phyloP scores from a whole-genome alignment of 2,329 filamentous ascomycete genomes.

The Calonectria pseudoturangicola region DNA sequence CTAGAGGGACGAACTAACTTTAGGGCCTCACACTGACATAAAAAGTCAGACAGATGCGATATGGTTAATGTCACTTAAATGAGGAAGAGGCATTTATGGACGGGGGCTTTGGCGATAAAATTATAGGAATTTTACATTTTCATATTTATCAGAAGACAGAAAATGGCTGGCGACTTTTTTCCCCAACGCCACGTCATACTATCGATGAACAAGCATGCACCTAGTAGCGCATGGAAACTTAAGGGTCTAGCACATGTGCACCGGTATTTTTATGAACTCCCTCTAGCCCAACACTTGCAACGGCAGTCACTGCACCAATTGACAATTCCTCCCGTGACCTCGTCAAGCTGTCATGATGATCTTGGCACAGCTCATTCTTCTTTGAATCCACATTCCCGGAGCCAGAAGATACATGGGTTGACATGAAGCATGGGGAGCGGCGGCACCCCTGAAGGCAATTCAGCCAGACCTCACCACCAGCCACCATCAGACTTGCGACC shows the following conservation, averaged over 20 bases:
- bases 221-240: too few relatives aligned
- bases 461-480: slow-evolving; percentile 29
- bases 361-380: not conserved
- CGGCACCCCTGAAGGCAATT: slow-evolving; percentile 26
- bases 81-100: too few relatives aligned
- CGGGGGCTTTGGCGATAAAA: too few relatives aligned
- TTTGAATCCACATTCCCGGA: not conserved
- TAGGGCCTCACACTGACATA: not conserved
- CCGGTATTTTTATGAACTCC: not conserved
- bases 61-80: not conserved
- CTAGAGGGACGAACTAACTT: not conserved
- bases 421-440: slow-evolving; percentile 36
- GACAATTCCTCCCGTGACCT: not conserved
- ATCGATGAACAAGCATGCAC: not conserved
- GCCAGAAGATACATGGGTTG: slow-evolving; percentile 19
- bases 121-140: too few relatives aligned
- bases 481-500: slow-evolving; percentile 7
- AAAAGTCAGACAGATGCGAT: slow-evolving; percentile 8
- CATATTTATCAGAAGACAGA: too few relatives aligned
- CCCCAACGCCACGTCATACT: too few relatives aligned
- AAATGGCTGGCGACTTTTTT: not conserved
- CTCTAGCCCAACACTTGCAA: not conserved
- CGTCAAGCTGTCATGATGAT: not conserved
- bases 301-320: not conserved
- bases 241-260: not conserved